phyloP scores from a whole-genome alignment of 1,284 basidiomycete species.

The Ceratobasidium sp. region DNA sequence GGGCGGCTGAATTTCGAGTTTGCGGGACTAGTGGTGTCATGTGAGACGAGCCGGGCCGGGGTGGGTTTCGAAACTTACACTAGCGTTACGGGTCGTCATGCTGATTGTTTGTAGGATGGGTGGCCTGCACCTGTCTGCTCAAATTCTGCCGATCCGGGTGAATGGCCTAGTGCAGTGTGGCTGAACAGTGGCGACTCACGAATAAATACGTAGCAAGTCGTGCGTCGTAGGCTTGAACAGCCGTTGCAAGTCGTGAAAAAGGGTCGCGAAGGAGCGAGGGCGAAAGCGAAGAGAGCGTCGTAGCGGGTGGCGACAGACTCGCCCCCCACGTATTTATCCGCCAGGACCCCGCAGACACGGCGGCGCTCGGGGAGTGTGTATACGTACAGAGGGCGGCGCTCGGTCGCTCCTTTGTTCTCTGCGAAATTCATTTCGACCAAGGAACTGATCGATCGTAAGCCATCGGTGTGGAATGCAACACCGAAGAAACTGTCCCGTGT shows the following conservation, averaged over 20 bases:
- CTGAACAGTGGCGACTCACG: slow-evolving; percentile 7
- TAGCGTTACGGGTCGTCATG: slow-evolving; percentile 37
- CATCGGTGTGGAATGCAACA: background rate
- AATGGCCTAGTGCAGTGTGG: background rate
- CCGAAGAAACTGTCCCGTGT: background rate
- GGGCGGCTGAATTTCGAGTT: slow-evolving; percentile 24
- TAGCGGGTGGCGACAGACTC: background rate
- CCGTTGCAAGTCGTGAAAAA: slow-evolving; percentile 4
- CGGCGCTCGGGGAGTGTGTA: slow-evolving; percentile 7
- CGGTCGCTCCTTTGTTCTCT: slow-evolving; percentile 15
- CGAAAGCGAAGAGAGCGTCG: slow-evolving; percentile 8
- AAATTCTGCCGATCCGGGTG: slow-evolving; percentile 3
- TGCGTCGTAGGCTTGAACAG: background rate
- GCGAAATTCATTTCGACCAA: slow-evolving; percentile 39
- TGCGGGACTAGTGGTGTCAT: slow-evolving; percentile 22
- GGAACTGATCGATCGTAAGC: slow-evolving; percentile 17
- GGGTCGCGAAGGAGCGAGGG: slow-evolving; percentile 7
- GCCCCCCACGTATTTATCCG: slow-evolving; percentile 27
- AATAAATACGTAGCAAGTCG: slow-evolving; percentile 25
- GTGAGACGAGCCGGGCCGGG: background rate
- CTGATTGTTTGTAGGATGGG: background rate
- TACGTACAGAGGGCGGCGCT: background rate
- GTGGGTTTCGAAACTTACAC: background rate
- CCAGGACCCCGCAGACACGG: background rate
- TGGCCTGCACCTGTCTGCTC: slow-evolving; percentile 31